Percentiles rank a stretch among this genome's conserved stretches.
phyloP scores from a whole-genome alignment of 2,329 filamentous ascomycete genomes.

The Fusarium liriodendri region DNA sequence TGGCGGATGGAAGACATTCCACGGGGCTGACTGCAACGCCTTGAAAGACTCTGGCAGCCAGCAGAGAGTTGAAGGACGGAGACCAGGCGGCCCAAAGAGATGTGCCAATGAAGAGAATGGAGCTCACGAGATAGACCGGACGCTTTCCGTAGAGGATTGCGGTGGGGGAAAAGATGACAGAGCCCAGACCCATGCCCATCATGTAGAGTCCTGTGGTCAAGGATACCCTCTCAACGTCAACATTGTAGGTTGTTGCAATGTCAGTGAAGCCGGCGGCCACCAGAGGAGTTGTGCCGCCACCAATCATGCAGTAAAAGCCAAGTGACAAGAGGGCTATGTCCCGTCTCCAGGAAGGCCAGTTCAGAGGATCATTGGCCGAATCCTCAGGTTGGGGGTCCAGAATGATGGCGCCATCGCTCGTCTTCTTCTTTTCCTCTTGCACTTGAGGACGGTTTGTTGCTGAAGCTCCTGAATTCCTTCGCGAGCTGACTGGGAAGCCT shows the following conservation, averaged over 20 bases:
- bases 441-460: constrained; percentile 13
- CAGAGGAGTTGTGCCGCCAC: constrained; percentile 91
- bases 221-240: constrained; percentile 79
- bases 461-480: constrained; percentile 44
- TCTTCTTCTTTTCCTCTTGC: constrained; percentile 74
- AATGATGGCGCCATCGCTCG: constrained; percentile 84
- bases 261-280: constrained; percentile 90
- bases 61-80: constrained; percentile 81
- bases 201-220: constrained; percentile 94
- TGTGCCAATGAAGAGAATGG: constrained; percentile 80
- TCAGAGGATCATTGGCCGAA: constrained; percentile 88
- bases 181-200: constrained; percentile 90
- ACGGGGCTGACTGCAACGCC: constrained; percentile 90
- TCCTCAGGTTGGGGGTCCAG: constrained; percentile 94
- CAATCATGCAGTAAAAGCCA: constrained; percentile 92
- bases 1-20: constrained; percentile 92
- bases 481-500: constrained; percentile 54
- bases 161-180: constrained; percentile 86
- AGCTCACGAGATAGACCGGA: constrained; percentile 85
- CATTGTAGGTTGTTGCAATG: constrained; percentile 73
- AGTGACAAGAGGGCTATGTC: constrained; percentile 84
- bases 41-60: constrained; percentile 86
- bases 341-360: constrained; percentile 87
- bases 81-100: constrained; percentile 90
- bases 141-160: constrained; percentile 93